Evolutionary conservation across 1,139 yeast genomes (phyloP).

Genomic region (Hansenula sp.): DNA sequence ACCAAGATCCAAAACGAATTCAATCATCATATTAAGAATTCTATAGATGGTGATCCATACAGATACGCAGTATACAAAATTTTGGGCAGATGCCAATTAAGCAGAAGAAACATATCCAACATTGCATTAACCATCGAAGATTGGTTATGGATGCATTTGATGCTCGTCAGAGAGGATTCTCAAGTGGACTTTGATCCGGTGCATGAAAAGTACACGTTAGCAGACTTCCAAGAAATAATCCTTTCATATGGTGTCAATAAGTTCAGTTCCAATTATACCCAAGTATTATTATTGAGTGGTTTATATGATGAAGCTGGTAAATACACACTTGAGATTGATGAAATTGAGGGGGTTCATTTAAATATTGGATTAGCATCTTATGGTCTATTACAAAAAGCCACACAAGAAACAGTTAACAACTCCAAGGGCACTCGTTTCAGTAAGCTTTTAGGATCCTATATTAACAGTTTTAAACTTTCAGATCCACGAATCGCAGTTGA

Average conservation of each 20-base stretch:
- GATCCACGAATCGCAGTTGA: constrained; percentile 93
- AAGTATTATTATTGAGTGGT: constrained; percentile 71
- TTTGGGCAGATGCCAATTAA: constrained; percentile 75
- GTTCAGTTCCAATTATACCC: constrained; percentile 72
- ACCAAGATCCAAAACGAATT: constrained; percentile 78
- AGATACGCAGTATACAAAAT: constrained; percentile 88
- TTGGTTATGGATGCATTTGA: constrained; percentile 94
- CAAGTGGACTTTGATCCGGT: constrained; percentile 41
- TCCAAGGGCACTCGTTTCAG: constrained; percentile 49
- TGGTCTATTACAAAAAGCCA: constrained; percentile 59
- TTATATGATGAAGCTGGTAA: constrained; percentile 80
- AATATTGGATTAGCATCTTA: constrained; percentile 79
- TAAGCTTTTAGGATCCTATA: constrained; percentile 63
- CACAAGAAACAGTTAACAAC: constrained; percentile 13
- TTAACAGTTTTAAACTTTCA: constrained; percentile 75
- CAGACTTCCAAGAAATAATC: constrained; percentile 71
- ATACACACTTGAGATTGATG: constrained; percentile 62
- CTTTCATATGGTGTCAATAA: constrained; percentile 70
- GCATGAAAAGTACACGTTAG: constrained; percentile 69
- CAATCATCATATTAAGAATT: constrained; percentile 76
- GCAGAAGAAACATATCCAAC: constrained; percentile 68
- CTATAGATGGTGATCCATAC: constrained; percentile 78
- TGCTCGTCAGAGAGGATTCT: constrained; percentile 60
- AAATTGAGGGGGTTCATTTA: constrained; percentile 86
- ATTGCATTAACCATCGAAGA: constrained; percentile 86